Percentiles rank a stretch among this genome's conserved stretches.
Evolutionary conservation across 208 protist genomes (phyloP).

Genomic region (Acanthamoeba royreba): DNA sequence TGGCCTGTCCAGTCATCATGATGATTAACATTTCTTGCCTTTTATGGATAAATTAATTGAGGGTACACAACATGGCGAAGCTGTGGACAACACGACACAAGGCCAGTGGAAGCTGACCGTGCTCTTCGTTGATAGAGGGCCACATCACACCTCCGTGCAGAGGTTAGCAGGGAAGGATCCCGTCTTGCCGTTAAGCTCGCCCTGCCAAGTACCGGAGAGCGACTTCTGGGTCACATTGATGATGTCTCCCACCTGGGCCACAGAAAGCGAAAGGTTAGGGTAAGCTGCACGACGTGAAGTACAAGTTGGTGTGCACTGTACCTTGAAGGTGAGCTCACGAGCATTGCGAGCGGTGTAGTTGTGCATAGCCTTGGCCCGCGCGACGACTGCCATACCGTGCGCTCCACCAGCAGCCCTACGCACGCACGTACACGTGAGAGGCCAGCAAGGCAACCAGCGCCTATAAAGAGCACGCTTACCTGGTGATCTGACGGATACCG

Average conservation of each 20-base stretch:
- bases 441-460: too few relatives aligned
- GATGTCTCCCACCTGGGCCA: neutral
- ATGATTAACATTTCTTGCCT: too few relatives aligned
- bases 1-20: too few relatives aligned
- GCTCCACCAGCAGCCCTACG: neutral
- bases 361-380: slow-evolving; percentile 4
- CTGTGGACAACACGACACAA: neutral
- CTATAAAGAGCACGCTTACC: too few relatives aligned
- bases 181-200: slow-evolving; percentile 50
- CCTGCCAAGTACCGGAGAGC: slow-evolving; percentile 36
- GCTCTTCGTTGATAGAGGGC: neutral
- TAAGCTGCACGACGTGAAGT: neutral
- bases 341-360: slow-evolving; percentile 38
- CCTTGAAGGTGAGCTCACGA: slow-evolving; percentile 22
- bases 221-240: slow-evolving; percentile 47
- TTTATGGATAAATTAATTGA: too few relatives aligned
- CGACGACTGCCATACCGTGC: slow-evolving; percentile 15
- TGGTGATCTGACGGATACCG: slow-evolving; percentile 20
- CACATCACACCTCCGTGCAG: neutral
- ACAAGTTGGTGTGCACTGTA: neutral
- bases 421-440: too few relatives aligned
- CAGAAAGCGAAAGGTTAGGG: neutral
- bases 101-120: too few relatives aligned
- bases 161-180: slow-evolving; percentile 39
- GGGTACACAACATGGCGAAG: too few relatives aligned